These are phyloP conservation scores for Pichia rugopelliculosa DNA, from an alignment of 805 yeast genomes.

Conservation along the genomic window DNA sequence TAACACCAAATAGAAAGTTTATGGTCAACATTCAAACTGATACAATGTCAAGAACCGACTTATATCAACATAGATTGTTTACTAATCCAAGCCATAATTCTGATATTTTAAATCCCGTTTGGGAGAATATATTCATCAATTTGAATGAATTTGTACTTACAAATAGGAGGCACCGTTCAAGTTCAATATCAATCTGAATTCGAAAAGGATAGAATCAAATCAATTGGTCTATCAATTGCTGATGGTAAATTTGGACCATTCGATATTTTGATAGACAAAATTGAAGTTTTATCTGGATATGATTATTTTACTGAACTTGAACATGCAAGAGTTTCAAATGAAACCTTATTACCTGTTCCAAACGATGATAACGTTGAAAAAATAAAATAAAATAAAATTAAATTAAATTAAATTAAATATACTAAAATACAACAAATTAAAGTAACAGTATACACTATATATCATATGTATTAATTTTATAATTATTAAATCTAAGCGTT, in stretches of 20 bases:
- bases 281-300: conserved; percentile 58
- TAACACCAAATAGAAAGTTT: conserved; percentile 49
- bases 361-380: not conserved
- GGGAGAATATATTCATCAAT: conserved; percentile 81
- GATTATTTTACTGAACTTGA: conserved; percentile 38
- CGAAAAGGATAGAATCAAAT: conserved; percentile 57
- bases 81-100: conserved; percentile 42
- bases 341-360: conserved; percentile 5
- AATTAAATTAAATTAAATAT: too few species aligned
- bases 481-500: not conserved
- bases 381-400: not conserved
- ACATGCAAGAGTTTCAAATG: conserved; percentile 27
- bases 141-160: conserved; percentile 75
- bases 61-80: conserved; percentile 76
- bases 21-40: conserved; percentile 78
- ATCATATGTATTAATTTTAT: not conserved
- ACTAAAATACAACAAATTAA: too few species aligned
- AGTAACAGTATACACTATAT: too few species aligned
- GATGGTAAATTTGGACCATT: conserved; percentile 77
- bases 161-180: conserved; percentile 59
- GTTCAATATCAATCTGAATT: conserved; percentile 50
- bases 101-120: conserved; percentile 27
- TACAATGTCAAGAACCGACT: conserved; percentile 67
- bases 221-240: conserved; percentile 70
- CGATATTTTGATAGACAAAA: conserved; percentile 60